Conservation (phyloP, 345 rosid species). For the Camelina sativa region DNA sequence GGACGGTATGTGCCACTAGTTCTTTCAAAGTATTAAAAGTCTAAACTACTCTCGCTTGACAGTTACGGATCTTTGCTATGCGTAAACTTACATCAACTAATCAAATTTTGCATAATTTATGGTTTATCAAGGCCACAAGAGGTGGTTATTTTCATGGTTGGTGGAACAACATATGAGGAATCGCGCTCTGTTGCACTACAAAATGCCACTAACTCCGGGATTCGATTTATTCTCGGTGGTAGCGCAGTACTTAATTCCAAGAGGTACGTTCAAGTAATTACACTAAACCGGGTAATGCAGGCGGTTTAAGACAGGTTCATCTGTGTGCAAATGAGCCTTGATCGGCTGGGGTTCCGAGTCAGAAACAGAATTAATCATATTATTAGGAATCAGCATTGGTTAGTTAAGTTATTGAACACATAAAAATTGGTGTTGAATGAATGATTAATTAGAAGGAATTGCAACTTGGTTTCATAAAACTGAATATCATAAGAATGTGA, state of each 20-base stretch:
- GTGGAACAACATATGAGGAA: slow-evolving; percentile 98
- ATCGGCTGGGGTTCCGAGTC: background rate
- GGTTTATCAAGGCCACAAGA: slow-evolving; percentile 80
- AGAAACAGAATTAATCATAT: background rate
- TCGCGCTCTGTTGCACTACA: slow-evolving; percentile 81
- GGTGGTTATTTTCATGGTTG: slow-evolving; percentile 86
- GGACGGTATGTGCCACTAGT: slow-evolving; percentile 65
- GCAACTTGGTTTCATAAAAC: background rate
- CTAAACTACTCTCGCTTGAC: background rate
- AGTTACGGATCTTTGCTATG: background rate
- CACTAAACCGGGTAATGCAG: background rate
- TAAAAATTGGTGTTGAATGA: slow-evolving; percentile 9
- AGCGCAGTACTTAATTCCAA: slow-evolving; percentile 78
- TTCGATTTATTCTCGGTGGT: slow-evolving; percentile 91
- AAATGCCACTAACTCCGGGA: slow-evolving; percentile 77
- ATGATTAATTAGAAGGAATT: background rate
- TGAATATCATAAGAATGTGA: slow-evolving; percentile 21
- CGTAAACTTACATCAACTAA: background rate
- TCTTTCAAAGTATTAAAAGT: background rate
- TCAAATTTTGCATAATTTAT: background rate
- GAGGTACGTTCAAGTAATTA: slow-evolving; percentile 53
- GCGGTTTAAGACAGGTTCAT: background rate
- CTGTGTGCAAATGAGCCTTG: background rate
- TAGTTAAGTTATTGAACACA: background rate
- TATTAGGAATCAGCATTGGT: background rate